These are phyloP conservation scores for Vaccinium darrowii DNA, from an alignment of 148 eudicot species.

Conservation along the genomic window DNA sequence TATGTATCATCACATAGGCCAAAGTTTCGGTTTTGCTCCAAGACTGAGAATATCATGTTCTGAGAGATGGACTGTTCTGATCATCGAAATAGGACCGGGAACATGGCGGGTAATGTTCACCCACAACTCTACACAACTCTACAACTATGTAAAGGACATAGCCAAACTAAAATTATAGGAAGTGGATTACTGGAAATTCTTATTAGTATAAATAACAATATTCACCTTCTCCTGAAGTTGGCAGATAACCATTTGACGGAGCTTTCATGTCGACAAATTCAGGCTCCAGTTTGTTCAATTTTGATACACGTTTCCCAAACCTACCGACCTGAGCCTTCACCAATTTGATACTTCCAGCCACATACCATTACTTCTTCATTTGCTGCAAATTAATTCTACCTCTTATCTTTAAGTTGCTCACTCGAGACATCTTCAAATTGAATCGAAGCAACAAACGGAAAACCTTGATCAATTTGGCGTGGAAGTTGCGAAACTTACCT, in stretches of 20 bases:
- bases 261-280: slow-evolving; percentile 51
- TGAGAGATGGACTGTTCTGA: no score
- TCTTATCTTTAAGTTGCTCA: neutral
- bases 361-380: neutral
- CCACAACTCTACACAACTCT: no score
- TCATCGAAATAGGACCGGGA: no score
- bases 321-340: slow-evolving; percentile 11
- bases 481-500: neutral
- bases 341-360: neutral
- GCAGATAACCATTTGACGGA: slow-evolving; percentile 64
- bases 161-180: neutral
- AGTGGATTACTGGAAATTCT: neutral
- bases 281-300: slow-evolving; percentile 9
- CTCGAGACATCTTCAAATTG: neutral
- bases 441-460: neutral
- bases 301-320: neutral
- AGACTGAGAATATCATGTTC: neutral
- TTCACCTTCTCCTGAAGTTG: slow-evolving; percentile 42
- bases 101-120: no score
- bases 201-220: slow-evolving; percentile 24
- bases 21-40: neutral
- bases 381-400: neutral
- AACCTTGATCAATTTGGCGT: neutral
- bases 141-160: neutral
- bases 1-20: neutral